Conservation (phyloP, 2,329 filamentous ascomycete genomes). For the Penicillium sp. region DNA sequence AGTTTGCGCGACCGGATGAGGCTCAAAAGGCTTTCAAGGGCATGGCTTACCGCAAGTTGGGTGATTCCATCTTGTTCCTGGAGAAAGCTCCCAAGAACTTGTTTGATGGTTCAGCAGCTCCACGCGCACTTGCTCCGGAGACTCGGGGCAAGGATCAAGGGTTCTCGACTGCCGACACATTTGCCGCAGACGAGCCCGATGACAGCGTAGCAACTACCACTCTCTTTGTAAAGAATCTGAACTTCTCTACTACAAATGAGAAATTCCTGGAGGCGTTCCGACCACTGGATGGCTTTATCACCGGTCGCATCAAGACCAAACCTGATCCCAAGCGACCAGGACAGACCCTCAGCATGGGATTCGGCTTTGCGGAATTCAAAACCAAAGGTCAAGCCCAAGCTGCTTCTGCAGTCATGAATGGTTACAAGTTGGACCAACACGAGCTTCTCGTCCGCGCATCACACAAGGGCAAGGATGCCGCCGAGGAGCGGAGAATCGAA, state of each 20-base stretch:
- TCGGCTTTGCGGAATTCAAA: slow-evolving; percentile 89
- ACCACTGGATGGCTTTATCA: slow-evolving; percentile 81
- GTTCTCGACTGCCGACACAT: slow-evolving; percentile 45
- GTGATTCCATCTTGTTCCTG: slow-evolving; percentile 85
- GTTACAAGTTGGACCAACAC: slow-evolving; percentile 81
- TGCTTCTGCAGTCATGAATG: slow-evolving; percentile 82
- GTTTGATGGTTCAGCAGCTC: slow-evolving; percentile 52
- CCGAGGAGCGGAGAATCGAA: slow-evolving; percentile 78
- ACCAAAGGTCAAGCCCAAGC: slow-evolving; percentile 74
- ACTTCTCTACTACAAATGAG: slow-evolving; percentile 81
- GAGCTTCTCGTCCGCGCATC: slow-evolving; percentile 81
- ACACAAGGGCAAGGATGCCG: slow-evolving; percentile 82
- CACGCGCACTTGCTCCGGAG: slow-evolving; percentile 32
- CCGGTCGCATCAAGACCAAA: slow-evolving; percentile 89
- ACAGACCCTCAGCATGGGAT: slow-evolving; percentile 92
- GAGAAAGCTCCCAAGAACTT: slow-evolving; percentile 89
- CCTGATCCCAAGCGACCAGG: slow-evolving; percentile 86
- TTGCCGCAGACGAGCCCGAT: slow-evolving; percentile 42
- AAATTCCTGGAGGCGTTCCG: slow-evolving; percentile 74
- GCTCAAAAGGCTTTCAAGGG: slow-evolving; percentile 80
- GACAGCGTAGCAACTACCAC: slow-evolving; percentile 65
- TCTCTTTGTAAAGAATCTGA: slow-evolving; percentile 89
- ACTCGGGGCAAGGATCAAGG: slow-evolving; percentile 39
- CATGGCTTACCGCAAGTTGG: slow-evolving; percentile 85
- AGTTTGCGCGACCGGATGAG: slow-evolving; percentile 76